Evolutionary conservation across 371 early-diverging fungal species (phyloP).

Genomic region (Mortierella sp.): DNA sequence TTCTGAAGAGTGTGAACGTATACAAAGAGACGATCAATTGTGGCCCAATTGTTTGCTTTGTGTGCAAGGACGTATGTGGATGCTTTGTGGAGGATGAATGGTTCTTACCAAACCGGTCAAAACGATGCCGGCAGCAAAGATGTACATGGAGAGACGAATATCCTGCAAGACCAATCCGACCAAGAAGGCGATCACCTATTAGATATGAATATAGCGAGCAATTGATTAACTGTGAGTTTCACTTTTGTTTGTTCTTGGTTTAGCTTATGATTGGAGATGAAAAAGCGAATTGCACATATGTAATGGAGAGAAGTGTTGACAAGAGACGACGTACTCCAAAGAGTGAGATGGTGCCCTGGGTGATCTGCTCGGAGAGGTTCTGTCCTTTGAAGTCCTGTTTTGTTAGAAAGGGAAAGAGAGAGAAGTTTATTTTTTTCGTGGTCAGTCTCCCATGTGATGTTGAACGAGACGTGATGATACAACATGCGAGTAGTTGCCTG

Average conservation of each 20-base stretch:
- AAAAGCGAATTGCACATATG: background rate
- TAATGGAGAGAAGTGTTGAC: background rate
- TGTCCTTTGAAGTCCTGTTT: constrained; percentile 54
- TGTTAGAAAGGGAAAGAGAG: background rate
- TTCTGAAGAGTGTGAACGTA: background rate
- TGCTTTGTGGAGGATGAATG: background rate
- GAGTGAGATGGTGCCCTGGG: constrained; percentile 48
- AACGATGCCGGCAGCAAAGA: constrained; percentile 44
- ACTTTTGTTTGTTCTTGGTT: background rate
- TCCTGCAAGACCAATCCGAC: constrained; percentile 45
- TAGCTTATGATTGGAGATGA: background rate
- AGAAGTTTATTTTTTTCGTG: background rate
- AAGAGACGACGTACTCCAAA: constrained; percentile 36
- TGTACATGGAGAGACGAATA: constrained; percentile 38
- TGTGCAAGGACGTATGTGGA: background rate
- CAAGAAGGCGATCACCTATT: constrained; percentile 47
- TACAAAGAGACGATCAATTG: background rate
- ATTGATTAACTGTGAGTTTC: background rate
- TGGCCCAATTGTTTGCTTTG: background rate
- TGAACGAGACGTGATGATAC: background rate
- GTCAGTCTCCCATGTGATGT: background rate
- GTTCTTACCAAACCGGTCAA: constrained; percentile 31
- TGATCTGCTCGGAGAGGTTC: constrained; percentile 43
- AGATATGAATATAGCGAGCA: background rate
- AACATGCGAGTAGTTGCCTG: too few relatives aligned